These are phyloP conservation scores for Condylostoma magnum DNA, from an alignment of 169 alveolate genomes.

Conservation along the genomic window DNA sequence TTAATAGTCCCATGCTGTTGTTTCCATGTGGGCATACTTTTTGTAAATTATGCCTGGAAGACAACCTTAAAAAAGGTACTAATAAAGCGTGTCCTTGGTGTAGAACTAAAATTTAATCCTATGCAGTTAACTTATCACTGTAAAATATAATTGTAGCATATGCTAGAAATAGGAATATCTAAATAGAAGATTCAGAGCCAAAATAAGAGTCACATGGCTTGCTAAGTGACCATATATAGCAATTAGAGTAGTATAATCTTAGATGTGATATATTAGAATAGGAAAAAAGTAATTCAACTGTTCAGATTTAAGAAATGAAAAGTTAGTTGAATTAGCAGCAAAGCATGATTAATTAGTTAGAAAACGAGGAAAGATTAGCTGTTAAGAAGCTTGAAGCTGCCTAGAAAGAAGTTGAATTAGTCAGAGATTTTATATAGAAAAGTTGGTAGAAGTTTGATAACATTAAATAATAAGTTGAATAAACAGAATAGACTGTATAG, in stretches of 20 bases:
- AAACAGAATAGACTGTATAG: conserved; percentile 35
- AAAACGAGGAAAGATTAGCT: conserved; percentile 32
- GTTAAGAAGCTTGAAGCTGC: conserved; percentile 25
- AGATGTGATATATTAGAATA: conserved; percentile 54
- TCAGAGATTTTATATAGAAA: conserved; percentile 33
- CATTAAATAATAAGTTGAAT: conserved; percentile 14
- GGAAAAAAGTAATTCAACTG: conserved; percentile 35
- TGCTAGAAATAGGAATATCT: conserved; percentile 41
- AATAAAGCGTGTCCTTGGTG: conserved; percentile 59
- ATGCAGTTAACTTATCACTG: conserved; percentile 66
- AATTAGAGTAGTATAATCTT: conserved; percentile 31
- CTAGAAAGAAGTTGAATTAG: conserved; percentile 42
- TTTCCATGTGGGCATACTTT: conserved; percentile 83
- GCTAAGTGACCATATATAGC: conserved; percentile 25
- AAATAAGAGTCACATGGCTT: not conserved
- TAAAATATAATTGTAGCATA: conserved; percentile 62
- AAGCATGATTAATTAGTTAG: not conserved
- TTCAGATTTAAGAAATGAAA: conserved; percentile 15
- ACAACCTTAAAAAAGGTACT: conserved; percentile 25
- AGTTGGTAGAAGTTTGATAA: conserved; percentile 30
- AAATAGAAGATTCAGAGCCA: conserved; percentile 1
- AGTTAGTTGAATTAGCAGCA: conserved; percentile 13
- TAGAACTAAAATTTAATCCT: conserved; percentile 44
- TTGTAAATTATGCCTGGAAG: conserved; percentile 51
- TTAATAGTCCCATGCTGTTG: conserved; percentile 61